Evolutionary conservation across 331 rosid species (phyloP).

Genomic region (Arachis monticola): DNA sequence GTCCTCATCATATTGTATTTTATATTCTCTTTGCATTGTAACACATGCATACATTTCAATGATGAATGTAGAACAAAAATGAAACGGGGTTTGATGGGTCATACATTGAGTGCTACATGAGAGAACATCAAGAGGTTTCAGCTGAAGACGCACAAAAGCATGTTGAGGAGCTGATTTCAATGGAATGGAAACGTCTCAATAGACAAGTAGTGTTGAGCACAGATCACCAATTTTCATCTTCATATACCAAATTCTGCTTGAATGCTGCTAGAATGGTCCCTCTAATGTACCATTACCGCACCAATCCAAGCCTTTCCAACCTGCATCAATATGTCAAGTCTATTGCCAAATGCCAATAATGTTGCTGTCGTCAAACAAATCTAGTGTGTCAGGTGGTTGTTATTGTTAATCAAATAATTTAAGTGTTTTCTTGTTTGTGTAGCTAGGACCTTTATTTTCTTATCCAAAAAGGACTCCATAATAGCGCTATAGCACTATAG

Average conservation of each 20-base stretch:
- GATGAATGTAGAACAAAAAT: slow-evolving; percentile 39
- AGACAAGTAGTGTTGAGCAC: slow-evolving; percentile 36
- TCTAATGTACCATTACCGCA: background rate
- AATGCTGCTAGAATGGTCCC: slow-evolving; percentile 53
- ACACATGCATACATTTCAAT: too few species aligned
- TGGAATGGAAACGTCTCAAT: slow-evolving; percentile 61
- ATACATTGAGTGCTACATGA: slow-evolving; percentile 54
- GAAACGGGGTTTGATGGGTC: slow-evolving; percentile 63
- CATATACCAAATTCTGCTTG: slow-evolving; percentile 51
- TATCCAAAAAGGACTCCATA: too few species aligned
- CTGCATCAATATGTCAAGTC: slow-evolving; percentile 29
- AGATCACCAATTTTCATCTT: slow-evolving; percentile 39
- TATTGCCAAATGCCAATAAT: background rate
- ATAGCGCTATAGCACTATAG: too few species aligned
- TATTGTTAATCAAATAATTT: too few species aligned
- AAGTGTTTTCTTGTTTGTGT: too few species aligned
- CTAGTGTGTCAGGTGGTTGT: too few species aligned
- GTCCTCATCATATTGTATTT: too few species aligned
- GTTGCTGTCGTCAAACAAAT: too few species aligned
- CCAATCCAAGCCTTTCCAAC: slow-evolving; percentile 20
- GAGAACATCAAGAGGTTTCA: slow-evolving; percentile 40
- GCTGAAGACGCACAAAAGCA: slow-evolving; percentile 41
- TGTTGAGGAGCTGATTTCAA: slow-evolving; percentile 42
- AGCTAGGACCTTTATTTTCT: too few species aligned
- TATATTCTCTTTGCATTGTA: too few species aligned